Percentiles rank a stretch among this genome's conserved stretches.
Evolutionary conservation across 129 eudicot species (phyloP).

Genomic region (Artemisia annua): DNA sequence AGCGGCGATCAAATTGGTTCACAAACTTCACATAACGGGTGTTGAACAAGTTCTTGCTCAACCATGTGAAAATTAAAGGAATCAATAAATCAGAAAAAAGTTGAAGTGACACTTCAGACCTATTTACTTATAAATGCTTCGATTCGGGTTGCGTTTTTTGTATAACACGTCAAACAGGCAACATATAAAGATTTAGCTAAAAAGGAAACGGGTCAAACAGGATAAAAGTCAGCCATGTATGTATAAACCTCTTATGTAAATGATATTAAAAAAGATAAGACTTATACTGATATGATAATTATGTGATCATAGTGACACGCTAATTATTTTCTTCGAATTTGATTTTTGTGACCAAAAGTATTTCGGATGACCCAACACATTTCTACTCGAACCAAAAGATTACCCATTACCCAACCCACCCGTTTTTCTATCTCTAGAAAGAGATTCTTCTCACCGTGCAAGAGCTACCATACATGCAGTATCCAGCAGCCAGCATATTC

Average conservation of each 20-base stretch:
- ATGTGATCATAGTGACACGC: not conserved
- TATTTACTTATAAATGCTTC: not conserved
- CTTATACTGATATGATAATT: not conserved
- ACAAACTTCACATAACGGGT: not conserved
- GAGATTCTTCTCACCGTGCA: conserved; percentile 65
- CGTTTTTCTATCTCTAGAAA: not conserved
- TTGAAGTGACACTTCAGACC: too few relatives aligned
- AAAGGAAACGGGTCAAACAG: not conserved
- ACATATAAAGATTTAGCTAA: too few relatives aligned
- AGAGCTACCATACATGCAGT: conserved; percentile 99
- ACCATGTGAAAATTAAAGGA: not conserved
- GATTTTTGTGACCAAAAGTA: too few relatives aligned
- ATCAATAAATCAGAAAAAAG: not conserved
- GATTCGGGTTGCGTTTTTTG: not conserved
- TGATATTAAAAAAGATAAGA: not conserved
- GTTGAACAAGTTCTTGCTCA: not conserved
- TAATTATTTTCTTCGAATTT: not conserved
- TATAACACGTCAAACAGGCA: not conserved
- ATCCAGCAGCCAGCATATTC: conserved; percentile 95
- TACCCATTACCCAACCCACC: not conserved
- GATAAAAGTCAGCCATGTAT: not conserved
- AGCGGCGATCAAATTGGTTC: not conserved
- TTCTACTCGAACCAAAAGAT: not conserved
- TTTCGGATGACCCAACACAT: not conserved
- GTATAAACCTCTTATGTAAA: not conserved